Evolutionary conservation across 176 grass and related monocot genomes (phyloP).

Genomic region (Oropetium thomaeum): DNA sequence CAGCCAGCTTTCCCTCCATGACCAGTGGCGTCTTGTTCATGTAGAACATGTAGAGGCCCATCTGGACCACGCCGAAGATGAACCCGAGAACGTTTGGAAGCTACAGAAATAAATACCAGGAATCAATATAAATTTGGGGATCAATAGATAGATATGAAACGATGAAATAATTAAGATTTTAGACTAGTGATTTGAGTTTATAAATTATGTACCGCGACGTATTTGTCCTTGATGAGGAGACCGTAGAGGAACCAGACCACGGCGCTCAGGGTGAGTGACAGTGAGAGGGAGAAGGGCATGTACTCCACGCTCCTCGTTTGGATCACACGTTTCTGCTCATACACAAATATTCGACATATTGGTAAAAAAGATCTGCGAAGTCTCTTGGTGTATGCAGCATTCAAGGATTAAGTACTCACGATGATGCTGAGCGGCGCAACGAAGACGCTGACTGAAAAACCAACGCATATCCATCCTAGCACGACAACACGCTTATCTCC

Average conservation of each 20-base stretch:
- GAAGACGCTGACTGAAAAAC: constrained; percentile 68
- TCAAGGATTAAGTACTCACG: constrained; percentile 28
- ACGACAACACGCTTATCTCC: constrained; percentile 31
- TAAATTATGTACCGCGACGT: constrained; percentile 68
- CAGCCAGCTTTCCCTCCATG: neutral
- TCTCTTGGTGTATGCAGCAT: too few relatives aligned
- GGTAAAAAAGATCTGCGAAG: too few relatives aligned
- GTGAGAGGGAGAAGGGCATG: constrained; percentile 85
- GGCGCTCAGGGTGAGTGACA: constrained; percentile 78
- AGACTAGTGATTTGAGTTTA: too few relatives aligned
- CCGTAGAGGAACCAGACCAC: constrained; percentile 88
- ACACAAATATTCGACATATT: neutral
- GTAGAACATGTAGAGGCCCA: constrained; percentile 61
- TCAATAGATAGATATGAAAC: too few relatives aligned
- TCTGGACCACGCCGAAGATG: constrained; percentile 63
- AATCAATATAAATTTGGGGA: too few relatives aligned
- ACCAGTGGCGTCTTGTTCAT: constrained; percentile 39
- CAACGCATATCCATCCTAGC: constrained; percentile 77
- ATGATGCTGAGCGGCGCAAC: constrained; percentile 79
- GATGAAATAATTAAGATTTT: too few relatives aligned
- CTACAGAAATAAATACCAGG: constrained; percentile 21
- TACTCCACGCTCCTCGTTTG: constrained; percentile 77
- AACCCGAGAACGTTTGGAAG: constrained; percentile 77
- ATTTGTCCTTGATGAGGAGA: constrained; percentile 74
- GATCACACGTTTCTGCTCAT: constrained; percentile 60